phyloP scores from a whole-genome alignment of 1,284 basidiomycete genomes.

The Pterulicium gracile region DNA sequence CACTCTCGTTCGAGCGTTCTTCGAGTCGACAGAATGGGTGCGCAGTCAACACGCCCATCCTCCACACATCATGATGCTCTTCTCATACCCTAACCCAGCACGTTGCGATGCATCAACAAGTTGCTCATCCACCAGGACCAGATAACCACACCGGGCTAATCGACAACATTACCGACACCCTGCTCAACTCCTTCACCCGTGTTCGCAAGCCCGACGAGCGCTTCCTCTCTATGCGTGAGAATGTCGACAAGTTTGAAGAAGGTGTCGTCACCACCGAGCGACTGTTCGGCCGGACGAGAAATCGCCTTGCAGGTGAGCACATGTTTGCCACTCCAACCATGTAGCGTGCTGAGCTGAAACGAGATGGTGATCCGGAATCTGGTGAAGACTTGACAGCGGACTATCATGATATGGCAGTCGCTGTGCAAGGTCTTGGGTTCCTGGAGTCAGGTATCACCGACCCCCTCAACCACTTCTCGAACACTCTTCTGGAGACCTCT shows the following conservation, averaged over 20 bases:
- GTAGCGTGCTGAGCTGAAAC: slow-evolving; percentile 59
- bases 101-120: slow-evolving; percentile 91
- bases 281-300: slow-evolving; percentile 64
- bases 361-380: slow-evolving; percentile 67
- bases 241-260: slow-evolving; percentile 93
- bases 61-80: slow-evolving; percentile 3
- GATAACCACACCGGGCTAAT: slow-evolving; percentile 76
- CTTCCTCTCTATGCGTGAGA: slow-evolving; percentile 85
- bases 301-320: slow-evolving; percentile 78
- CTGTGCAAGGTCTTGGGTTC: slow-evolving; percentile 93
- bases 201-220: slow-evolving; percentile 96
- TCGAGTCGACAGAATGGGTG: slow-evolving; percentile 98
- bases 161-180: slow-evolving; percentile 91
- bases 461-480: slow-evolving; percentile 91
- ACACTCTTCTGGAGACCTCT: slow-evolving; percentile 89
- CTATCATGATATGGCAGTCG: slow-evolving; percentile 93
- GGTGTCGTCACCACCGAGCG: slow-evolving; percentile 75
- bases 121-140: slow-evolving; percentile 77
- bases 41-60: slow-evolving; percentile 15
- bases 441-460: slow-evolving; percentile 97
- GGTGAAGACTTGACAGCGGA: slow-evolving; percentile 89
- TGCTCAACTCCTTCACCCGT: slow-evolving; percentile 90
- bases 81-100: slow-evolving; percentile 40
- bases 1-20: slow-evolving; percentile 82
- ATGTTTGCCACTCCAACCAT: slow-evolving; percentile 16